A percentile compares a stretch with the other conserved stretches of the same genome.
phyloP scores from a whole-genome alignment of 2,329 filamentous ascomycete genomes.

The Clathrospora elynae region DNA sequence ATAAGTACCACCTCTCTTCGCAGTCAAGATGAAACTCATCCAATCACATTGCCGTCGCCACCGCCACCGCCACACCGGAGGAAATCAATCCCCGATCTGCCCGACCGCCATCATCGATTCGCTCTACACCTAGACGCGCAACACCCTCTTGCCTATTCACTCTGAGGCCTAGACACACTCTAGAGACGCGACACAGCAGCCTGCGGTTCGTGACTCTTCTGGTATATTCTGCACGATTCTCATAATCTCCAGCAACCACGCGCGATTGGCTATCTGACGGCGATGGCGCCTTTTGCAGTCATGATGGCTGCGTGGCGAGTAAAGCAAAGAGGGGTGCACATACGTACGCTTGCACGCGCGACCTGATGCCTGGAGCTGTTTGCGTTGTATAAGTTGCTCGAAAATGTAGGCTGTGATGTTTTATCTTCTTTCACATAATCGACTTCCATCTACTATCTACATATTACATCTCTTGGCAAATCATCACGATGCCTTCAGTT shows the following conservation, averaged over 20 bases:
- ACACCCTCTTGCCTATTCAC: constrained; percentile 30
- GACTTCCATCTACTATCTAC: constrained; percentile 11
- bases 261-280: constrained; percentile 27
- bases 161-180: constrained; percentile 16
- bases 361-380: constrained; percentile 33
- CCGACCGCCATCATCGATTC: constrained; percentile 14
- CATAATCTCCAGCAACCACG: neutral
- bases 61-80: constrained; percentile 34
- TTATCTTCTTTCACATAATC: constrained; percentile 15
- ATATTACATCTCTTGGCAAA: constrained; percentile 8
- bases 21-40: too few relatives aligned
- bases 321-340: constrained; percentile 17
- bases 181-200: constrained; percentile 25
- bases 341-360: constrained; percentile 41
- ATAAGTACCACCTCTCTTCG: too few relatives aligned
- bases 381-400: constrained; percentile 32
- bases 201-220: constrained; percentile 30
- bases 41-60: constrained; percentile 17
- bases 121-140: constrained; percentile 31
- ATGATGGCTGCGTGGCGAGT: constrained; percentile 30
- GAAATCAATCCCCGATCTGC: constrained; percentile 19
- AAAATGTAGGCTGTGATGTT: constrained; percentile 15
- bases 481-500: constrained; percentile 56
- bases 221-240: constrained; percentile 28
- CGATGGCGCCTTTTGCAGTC: constrained; percentile 6